Percentiles rank a stretch among this genome's conserved stretches.
Evolutionary conservation across 2,329 filamentous ascomycete genomes (phyloP).

Genomic region (Coccinonectria pachysandricola): DNA sequence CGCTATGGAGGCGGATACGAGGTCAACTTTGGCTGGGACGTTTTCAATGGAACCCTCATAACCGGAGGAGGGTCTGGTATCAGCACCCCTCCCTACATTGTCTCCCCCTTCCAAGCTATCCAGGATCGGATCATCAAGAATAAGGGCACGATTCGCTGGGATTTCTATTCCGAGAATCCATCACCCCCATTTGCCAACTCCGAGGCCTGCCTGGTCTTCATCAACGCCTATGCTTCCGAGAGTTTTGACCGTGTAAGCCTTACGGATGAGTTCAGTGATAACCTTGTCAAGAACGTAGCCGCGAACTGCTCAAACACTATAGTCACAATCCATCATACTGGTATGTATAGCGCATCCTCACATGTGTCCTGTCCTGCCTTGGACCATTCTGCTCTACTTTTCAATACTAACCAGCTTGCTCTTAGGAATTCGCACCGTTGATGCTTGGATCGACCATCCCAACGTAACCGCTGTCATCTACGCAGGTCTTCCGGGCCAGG

Average conservation of each 20-base stretch:
- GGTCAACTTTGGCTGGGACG: constrained; percentile 32
- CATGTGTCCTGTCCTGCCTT: too few species aligned
- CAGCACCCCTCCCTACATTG: constrained; percentile 38
- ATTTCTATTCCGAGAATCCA: constrained; percentile 23
- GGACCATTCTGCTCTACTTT: too few species aligned
- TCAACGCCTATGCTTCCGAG: constrained; percentile 69
- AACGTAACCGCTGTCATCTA: constrained; percentile 56
- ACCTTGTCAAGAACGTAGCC: constrained; percentile 48
- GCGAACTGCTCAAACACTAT: constrained; percentile 51
- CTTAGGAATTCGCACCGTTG: constrained; percentile 49
- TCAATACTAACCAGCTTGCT: too few species aligned
- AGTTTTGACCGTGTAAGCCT: constrained; percentile 59
- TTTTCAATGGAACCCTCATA: constrained; percentile 39
- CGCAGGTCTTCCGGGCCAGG: constrained; percentile 56
- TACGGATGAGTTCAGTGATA: constrained; percentile 57
- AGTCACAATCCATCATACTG: constrained; percentile 53
- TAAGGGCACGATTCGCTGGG: constrained; percentile 42
- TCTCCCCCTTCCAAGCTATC: constrained; percentile 25
- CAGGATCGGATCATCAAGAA: constrained; percentile 3
- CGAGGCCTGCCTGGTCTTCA: constrained; percentile 71
- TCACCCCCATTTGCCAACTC: constrained; percentile 24
- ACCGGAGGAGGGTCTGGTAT: constrained; percentile 42
- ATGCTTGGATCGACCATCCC: constrained; percentile 53
- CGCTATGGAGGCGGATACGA: constrained; percentile 10
- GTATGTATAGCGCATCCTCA: too few species aligned